These are phyloP conservation scores for Leccinum arenicola DNA, from an alignment of 768 basidiomycete species.

Conservation along the genomic window DNA sequence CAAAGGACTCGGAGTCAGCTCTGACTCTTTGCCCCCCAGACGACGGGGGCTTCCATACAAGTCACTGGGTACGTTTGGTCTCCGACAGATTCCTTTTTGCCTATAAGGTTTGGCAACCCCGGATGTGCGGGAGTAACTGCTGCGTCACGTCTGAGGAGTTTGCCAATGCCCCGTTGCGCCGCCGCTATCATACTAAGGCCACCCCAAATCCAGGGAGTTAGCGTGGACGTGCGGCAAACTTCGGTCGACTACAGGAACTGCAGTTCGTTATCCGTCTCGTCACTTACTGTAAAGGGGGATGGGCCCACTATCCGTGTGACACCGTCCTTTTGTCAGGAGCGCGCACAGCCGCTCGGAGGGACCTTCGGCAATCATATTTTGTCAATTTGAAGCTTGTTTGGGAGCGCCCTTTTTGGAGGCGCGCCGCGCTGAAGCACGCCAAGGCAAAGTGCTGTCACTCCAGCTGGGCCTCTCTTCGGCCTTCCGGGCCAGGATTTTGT, in stretches of 20 bases:
- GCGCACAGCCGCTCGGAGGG: background rate
- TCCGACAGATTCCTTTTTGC: conserved; percentile 6
- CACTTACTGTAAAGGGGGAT: background rate
- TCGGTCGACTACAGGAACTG: background rate
- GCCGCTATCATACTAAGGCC: background rate
- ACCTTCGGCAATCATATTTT: background rate
- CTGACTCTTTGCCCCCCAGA: background rate
- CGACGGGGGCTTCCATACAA: background rate
- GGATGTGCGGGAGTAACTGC: background rate
- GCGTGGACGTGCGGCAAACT: background rate
- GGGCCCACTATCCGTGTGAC: background rate
- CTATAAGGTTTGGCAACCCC: background rate
- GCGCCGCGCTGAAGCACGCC: background rate
- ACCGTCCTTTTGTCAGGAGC: background rate
- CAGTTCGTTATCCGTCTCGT: background rate
- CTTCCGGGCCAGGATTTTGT: background rate
- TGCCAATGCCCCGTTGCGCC: background rate
- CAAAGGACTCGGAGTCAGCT: background rate
- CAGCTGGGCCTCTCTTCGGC: background rate
- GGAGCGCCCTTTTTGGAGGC: too few relatives aligned
- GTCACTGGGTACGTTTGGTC: background rate
- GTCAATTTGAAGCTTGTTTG: background rate
- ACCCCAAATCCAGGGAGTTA: background rate
- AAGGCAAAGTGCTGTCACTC: background rate
- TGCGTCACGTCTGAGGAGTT: background rate